A percentile compares a stretch with the other conserved stretches of the same genome.
Conservation (phyloP, 2,329 filamentous ascomycete species). For the Claviceps purpurea region DNA sequence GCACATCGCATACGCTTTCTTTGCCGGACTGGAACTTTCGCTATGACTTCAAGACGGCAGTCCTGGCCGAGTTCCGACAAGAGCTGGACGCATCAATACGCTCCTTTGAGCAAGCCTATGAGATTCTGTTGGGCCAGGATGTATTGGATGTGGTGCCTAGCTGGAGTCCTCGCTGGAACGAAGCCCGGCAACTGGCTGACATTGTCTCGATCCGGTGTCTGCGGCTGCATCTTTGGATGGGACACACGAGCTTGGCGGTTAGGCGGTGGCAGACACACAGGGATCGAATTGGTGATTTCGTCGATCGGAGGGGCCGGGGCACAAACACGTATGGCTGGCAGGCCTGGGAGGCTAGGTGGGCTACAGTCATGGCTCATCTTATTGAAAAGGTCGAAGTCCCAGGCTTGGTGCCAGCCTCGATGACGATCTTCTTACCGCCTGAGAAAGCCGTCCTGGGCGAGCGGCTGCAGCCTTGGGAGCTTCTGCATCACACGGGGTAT, state of each 20-base stretch:
- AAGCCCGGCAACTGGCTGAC: constrained; percentile 81
- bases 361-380: constrained; percentile 46
- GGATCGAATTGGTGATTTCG: constrained; percentile 57
- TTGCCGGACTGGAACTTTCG: constrained; percentile 81
- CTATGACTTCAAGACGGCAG: constrained; percentile 85
- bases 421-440: constrained; percentile 36
- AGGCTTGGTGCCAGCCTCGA: constrained; percentile 31
- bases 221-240: constrained; percentile 69
- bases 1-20: constrained; percentile 76
- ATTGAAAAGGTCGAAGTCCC: constrained; percentile 40
- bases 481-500: constrained; percentile 52
- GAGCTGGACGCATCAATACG: constrained; percentile 80
- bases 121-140: constrained; percentile 67
- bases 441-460: constrained; percentile 47
- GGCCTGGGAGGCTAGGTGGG: constrained; percentile 77
- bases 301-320: constrained; percentile 74
- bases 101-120: constrained; percentile 79
- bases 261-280: constrained; percentile 70
- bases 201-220: constrained; percentile 67
- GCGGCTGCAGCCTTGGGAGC: constrained; percentile 47
- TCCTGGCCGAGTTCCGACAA: constrained; percentile 85
- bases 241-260: constrained; percentile 65
- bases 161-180: constrained; percentile 84
- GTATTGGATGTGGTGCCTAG: constrained; percentile 78
- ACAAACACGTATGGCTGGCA: constrained; percentile 86